Percentiles rank a stretch among this genome's conserved stretches.
Conservation (phyloP, 169 alveolate genomes). For the Eimeria falciformis region DNA sequence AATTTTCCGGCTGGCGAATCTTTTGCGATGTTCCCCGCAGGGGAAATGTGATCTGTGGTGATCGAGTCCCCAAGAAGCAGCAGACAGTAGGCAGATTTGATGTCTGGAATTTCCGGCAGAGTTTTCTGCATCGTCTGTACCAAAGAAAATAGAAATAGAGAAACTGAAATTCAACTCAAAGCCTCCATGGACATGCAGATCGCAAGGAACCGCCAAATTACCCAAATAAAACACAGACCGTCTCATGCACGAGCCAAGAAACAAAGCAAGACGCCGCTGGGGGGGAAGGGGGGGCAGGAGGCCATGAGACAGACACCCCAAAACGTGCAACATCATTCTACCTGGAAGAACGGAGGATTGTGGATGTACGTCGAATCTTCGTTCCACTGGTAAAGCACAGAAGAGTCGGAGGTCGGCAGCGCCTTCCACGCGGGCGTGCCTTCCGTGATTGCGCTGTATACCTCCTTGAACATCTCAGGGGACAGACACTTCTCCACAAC, state of each 20-base stretch:
- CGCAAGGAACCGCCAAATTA: no score
- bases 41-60: constrained; percentile 98
- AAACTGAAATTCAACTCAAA: neutral
- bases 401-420: constrained; percentile 78
- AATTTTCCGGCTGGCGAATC: constrained; percentile 95
- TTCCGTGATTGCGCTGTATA: constrained; percentile 90
- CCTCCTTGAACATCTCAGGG: constrained; percentile 90
- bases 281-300: no score
- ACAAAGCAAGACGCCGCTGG: no score
- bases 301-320: no score
- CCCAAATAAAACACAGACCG: no score
- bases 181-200: no score
- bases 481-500: constrained; percentile 32
- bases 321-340: no score
- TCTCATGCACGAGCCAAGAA: no score
- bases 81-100: constrained; percentile 79
- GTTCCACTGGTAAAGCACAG: constrained; percentile 94
- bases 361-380: constrained; percentile 94
- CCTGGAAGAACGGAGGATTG: constrained; percentile 96
- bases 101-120: constrained; percentile 18
- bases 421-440: constrained; percentile 81
- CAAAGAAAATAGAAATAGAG: neutral
- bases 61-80: constrained; percentile 94
- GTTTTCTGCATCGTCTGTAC: constrained; percentile 65
- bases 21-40: constrained; percentile 97